Base-by-base conservation (phyloP, 2,329 filamentous ascomycete species). In the Xylaria hypoxylon region DNA sequence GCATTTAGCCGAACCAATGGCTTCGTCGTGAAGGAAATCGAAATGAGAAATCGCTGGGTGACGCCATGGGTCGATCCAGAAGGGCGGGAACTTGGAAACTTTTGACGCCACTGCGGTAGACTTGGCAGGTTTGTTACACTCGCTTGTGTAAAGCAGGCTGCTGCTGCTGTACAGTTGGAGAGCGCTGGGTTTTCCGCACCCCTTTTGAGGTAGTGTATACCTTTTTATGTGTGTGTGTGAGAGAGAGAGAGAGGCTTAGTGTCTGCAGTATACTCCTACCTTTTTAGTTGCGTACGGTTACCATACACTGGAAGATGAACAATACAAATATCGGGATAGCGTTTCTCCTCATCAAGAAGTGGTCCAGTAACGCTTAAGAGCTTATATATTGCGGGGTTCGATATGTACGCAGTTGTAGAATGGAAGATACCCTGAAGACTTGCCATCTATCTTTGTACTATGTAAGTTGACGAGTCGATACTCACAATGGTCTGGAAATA, bases 21-120 rank as follows among this genome's bases (percentile, higher is more conserved):
- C 15, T 40, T 50, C 8, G 38, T 51, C 40, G 52, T 52, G 44
- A 8, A 57, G 64, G 61, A 45, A 59, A 59, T 63, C 51, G 53
- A 67, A 69, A 67, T 61, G n/a, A 66, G 48, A 44, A 47, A 67
- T 67, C 57, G 57, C 61, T 62, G 62, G 60, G 45, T 68, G 63
- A 68, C 67, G 64, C 61, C 64, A 69, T 57, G 64, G 64, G 64
- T 67, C 60, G 52, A 69, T 60, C 67, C 67, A 69, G 64, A 64
- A 69, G 61, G 59, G 67, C 67, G 67, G 67, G 67, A 69, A 28
- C 64, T 64, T 67, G 64, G 66, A 33, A 57, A 5, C 38, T 33
- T 50, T 59, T 61, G 50, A 59, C 58, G 50, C 53, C 56, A 56
- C 62, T 28, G 44, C 35, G 51, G 50, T 58, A 64, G 47, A 44